Evolutionary conservation across 768 basidiomycete species (phyloP).

Genomic region (Mycena venus): DNA sequence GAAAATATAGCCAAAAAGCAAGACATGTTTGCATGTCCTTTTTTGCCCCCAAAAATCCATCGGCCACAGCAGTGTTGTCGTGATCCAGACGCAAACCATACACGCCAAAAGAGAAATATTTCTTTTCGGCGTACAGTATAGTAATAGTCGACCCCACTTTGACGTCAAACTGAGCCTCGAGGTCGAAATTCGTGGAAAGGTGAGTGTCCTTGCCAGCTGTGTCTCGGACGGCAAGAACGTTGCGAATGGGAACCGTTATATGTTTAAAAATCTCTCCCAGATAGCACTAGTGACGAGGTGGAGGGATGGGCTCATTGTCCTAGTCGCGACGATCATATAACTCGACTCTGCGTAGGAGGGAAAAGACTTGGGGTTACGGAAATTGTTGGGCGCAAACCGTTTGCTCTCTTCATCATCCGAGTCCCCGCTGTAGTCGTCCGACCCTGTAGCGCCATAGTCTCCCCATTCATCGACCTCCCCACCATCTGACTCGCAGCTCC

Average conservation of each 20-base stretch:
- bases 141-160: constrained; percentile 25
- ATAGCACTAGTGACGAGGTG: constrained; percentile 31
- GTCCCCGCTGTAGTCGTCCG: background rate
- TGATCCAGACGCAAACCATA: constrained; percentile 25
- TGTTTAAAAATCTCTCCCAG: constrained; percentile 23
- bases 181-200: constrained; percentile 3
- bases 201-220: background rate
- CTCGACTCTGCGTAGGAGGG: constrained; percentile 20
- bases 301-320: constrained; percentile 1
- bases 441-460: background rate
- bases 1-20: no score
- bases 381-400: background rate
- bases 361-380: constrained; percentile 30
- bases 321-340: background rate
- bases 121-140: constrained; percentile 31
- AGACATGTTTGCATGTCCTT: no score
- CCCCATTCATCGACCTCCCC: background rate
- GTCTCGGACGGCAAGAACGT: constrained; percentile 6
- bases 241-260: background rate
- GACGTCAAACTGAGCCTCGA: constrained; percentile 18
- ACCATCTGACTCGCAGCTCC: background rate
- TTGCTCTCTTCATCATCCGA: background rate
- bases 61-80: no score
- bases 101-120: constrained; percentile 1
- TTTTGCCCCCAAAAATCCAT: no score